Evolutionary conservation across 75 land plant genomes (phyloP).

Genomic region (Azolla pinnata): DNA sequence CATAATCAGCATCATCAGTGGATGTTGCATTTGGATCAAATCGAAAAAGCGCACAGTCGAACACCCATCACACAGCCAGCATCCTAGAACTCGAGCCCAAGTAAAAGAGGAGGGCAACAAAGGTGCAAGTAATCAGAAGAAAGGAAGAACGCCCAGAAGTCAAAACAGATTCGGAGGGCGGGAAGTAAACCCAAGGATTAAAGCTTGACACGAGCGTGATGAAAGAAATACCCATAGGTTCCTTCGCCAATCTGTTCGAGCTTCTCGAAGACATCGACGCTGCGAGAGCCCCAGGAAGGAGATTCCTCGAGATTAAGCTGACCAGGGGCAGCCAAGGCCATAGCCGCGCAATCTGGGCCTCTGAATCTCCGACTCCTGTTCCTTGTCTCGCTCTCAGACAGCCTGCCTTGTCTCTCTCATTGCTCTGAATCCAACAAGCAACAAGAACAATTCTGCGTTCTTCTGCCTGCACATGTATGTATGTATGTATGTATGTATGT

Average conservation of each 20-base stretch:
- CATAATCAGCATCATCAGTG: no score
- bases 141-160: no score
- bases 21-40: no score
- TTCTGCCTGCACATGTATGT: background rate
- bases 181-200: background rate
- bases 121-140: no score
- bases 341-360: slow-evolving; percentile 8
- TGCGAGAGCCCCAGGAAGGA: slow-evolving; percentile 83
- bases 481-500: background rate
- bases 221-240: slow-evolving; percentile 61
- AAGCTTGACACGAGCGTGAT: background rate
- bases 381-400: background rate
- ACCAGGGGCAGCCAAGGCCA: slow-evolving; percentile 63
- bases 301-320: slow-evolving; percentile 66
- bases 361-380: background rate
- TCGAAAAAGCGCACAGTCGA: no score
- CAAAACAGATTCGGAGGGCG: no score
- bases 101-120: no score
- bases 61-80: no score
- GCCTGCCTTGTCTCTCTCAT: background rate
- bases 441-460: background rate
- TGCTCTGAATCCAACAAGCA: background rate
- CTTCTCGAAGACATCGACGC: slow-evolving; percentile 80
- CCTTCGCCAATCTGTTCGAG: slow-evolving; percentile 96
- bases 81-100: no score